These are phyloP conservation scores for Xylaria intraflava DNA, from an alignment of 495 filamentous ascomycete genomes.

Conservation along the genomic window DNA sequence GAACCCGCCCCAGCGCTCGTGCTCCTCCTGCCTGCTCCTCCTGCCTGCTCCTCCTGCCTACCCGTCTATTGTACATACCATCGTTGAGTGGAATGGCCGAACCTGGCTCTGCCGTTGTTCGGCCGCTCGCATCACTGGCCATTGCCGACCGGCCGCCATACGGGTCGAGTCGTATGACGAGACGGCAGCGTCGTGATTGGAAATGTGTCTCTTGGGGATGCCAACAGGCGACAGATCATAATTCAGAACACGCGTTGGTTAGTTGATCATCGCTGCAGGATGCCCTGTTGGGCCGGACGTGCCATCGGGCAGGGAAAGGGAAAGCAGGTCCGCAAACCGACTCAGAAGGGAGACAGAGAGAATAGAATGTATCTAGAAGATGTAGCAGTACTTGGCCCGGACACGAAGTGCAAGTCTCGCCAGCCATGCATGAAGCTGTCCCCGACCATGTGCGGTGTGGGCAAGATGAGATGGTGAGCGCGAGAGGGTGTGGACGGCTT, in stretches of 20 bases:
- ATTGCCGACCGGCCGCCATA: neutral
- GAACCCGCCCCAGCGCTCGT: neutral
- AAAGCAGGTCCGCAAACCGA: neutral
- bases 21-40: neutral
- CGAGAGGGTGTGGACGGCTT: too few relatives aligned
- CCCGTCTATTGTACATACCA: neutral
- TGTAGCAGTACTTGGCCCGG: too few relatives aligned
- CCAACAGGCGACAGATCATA: slow-evolving; percentile 11
- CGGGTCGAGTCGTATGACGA: neutral
- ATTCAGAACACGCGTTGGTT: neutral
- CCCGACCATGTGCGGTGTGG: too few relatives aligned
- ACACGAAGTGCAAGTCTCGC: too few relatives aligned
- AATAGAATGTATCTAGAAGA: too few relatives aligned
- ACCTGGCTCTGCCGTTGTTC: neutral
- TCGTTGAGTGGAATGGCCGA: neutral
- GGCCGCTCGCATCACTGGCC: neutral
- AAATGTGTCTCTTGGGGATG: neutral
- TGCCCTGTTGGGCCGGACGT: neutral
- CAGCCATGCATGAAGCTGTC: neutral
- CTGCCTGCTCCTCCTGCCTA: neutral
- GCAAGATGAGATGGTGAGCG: neutral
- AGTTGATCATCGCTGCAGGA: neutral
- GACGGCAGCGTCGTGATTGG: slow-evolving; percentile 1
- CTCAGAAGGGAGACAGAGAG: too few relatives aligned
- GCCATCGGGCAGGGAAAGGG: neutral